phyloP scores from a whole-genome alignment of 306 rosid species.

The Vigna unguiculata region DNA sequence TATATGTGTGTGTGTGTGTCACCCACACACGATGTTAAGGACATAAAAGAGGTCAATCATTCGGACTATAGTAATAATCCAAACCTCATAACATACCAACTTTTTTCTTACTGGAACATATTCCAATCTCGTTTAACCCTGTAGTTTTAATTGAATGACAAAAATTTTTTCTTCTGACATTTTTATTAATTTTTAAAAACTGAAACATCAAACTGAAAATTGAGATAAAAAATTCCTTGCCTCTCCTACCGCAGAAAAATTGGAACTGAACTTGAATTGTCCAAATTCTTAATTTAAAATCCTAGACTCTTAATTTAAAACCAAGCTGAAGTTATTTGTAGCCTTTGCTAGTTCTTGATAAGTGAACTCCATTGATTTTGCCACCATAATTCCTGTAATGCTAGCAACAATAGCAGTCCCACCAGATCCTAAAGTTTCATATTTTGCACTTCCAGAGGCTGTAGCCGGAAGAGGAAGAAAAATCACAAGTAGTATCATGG shows the following conservation, averaged over 20 bases:
- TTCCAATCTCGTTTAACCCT: neutral
- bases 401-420: constrained; percentile 45
- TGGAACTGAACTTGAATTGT: too few relatives aligned
- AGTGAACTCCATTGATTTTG: constrained; percentile 78
- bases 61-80: too few relatives aligned
- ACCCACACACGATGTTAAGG: too few relatives aligned
- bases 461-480: constrained; percentile 18
- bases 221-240: too few relatives aligned
- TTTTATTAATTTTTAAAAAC: neutral
- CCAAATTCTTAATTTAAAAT: too few relatives aligned
- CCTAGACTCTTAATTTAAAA: too few relatives aligned
- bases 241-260: neutral
- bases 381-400: constrained; percentile 61
- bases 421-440: constrained; percentile 59
- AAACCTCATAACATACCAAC: too few relatives aligned
- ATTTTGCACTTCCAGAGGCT: constrained; percentile 51
- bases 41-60: too few relatives aligned
- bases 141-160: neutral
- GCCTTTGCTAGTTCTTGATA: constrained; percentile 81
- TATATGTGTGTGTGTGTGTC: too few relatives aligned
- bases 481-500: constrained; percentile 5
- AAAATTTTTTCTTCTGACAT: neutral
- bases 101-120: too few relatives aligned
- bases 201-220: too few relatives aligned
- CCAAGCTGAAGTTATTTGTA: constrained; percentile 75